A percentile compares a stretch with the other conserved stretches of the same genome.
These are phyloP conservation scores for Leishmania guyanensis DNA, from an alignment of 208 protist species.

Conservation along the genomic window DNA sequence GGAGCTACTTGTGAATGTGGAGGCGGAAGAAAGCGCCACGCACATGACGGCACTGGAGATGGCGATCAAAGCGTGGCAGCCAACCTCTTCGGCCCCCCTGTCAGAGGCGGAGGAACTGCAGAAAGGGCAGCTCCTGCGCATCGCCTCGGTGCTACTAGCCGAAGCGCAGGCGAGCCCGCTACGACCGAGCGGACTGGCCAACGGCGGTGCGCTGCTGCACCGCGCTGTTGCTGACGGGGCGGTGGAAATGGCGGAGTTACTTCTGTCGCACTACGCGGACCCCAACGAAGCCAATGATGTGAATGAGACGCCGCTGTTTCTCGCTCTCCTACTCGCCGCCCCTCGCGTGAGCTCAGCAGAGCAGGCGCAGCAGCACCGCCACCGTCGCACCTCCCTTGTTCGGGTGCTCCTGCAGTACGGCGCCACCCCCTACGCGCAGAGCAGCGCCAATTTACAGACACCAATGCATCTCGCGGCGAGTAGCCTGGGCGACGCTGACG, in stretches of 20 bases:
- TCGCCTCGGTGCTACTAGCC: slow-evolving; percentile 48
- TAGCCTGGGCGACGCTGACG: slow-evolving; percentile 26
- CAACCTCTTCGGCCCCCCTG: background rate
- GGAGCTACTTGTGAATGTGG: slow-evolving; percentile 48
- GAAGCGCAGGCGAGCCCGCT: slow-evolving; percentile 53
- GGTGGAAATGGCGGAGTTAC: slow-evolving; percentile 36
- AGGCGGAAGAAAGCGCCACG: slow-evolving; percentile 50
- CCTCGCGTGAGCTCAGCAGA: background rate
- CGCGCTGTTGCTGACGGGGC: slow-evolving; percentile 47
- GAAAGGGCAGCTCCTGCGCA: slow-evolving; percentile 14
- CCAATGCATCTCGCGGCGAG: slow-evolving; percentile 63
- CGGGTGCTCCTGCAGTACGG: slow-evolving; percentile 54
- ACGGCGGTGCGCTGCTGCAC: slow-evolving; percentile 64
- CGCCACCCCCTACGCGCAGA: slow-evolving; percentile 53
- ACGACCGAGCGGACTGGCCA: slow-evolving; percentile 48
- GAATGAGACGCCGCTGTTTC: slow-evolving; percentile 69
- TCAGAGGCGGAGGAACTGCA: background rate
- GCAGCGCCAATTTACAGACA: slow-evolving; percentile 49
- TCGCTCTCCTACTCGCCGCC: slow-evolving; percentile 31
- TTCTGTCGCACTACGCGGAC: slow-evolving; percentile 74
- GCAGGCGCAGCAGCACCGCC: slow-evolving; percentile 6
- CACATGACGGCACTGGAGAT: slow-evolving; percentile 70
- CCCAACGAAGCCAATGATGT: slow-evolving; percentile 63
- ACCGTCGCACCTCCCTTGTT: slow-evolving; percentile 33
- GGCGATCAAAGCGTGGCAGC: slow-evolving; percentile 43